Evolutionary conservation across 2,329 filamentous ascomycete species (phyloP), one percentile per base, ranked within the genome.

Genomic region (Alternaria gaisen): DNA sequence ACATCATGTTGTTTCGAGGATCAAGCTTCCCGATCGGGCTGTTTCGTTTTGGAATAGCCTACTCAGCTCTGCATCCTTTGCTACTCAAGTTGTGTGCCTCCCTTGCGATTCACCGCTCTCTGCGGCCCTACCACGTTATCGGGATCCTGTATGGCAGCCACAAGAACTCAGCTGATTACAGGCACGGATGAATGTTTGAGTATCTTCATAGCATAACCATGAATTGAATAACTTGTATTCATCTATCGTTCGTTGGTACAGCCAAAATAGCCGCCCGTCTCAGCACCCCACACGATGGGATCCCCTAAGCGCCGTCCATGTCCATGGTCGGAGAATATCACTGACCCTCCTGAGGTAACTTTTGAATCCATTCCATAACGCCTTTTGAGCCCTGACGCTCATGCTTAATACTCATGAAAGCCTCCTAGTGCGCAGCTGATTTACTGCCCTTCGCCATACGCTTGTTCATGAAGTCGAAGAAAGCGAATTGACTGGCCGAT

Each of bases 401-500:
- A 54, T 51, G 32, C 30, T 32, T n/a, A 4, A 26, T 12, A 41
- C 41, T 53, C 51, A n/a, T 18, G n/a, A 28, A 4, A 28, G 9
- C 22, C 36, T 26, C n/a, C 18, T 59, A 66, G 46, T 58, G 60
- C 53, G 61, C 50, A 30, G 55, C 28, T 18, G 52, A 20, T 22
- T 51, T 38, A 32, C 38, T 55, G 20, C 52, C 58, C 66, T 79
- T 80, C 12, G 75, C 73, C 78, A 83, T 83, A 24, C 82, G 76
- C 69, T 82, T 79, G 72, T 81, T 83, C 82, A 84, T 84, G 71
- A 98, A 99, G 78, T 97, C 93, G 81, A 97, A 99, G 85, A 99
- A 99, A 40, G 94, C 93, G 83, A 99, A 98, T 75, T 97, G 94
- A 83, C 91, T 95, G 5, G 95, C 94, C 68, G 88, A 90, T 77